Percentiles rank a stretch among this genome's conserved stretches.
These are phyloP conservation scores for Amaranthus cruentus DNA, from an alignment of 148 eudicot species.

Conservation along the genomic window DNA sequence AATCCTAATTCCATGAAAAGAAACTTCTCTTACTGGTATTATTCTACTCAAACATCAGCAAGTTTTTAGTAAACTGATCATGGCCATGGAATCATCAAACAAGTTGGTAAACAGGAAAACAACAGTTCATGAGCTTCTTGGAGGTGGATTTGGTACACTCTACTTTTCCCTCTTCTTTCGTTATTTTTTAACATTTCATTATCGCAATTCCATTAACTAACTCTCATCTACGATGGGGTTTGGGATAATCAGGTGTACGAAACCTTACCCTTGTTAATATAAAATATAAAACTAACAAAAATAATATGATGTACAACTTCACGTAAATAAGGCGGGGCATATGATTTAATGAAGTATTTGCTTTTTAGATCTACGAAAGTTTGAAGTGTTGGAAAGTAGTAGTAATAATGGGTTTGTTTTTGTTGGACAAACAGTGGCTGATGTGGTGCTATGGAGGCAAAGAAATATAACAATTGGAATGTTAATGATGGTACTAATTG, in stretches of 20 bases:
- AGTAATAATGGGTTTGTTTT: background rate
- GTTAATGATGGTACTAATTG: constrained; percentile 34
- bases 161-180: background rate
- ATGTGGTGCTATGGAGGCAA: constrained; percentile 81
- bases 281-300: too few species aligned
- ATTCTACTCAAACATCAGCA: background rate
- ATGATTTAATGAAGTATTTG: background rate
- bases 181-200: too few species aligned
- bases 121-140: constrained; percentile 73
- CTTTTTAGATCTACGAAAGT: background rate
- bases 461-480: constrained; percentile 42
- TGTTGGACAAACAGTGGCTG: constrained; percentile 57
- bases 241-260: too few species aligned
- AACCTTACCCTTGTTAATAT: too few species aligned
- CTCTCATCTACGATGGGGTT: too few species aligned
- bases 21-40: background rate
- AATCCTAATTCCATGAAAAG: background rate
- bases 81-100: constrained; percentile 66
- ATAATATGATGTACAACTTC: too few species aligned
- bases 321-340: background rate
- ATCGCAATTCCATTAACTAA: too few species aligned
- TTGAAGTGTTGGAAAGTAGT: background rate
- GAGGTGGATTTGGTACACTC: constrained; percentile 60
- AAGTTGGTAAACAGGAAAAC: constrained; percentile 54
- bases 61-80: background rate